These are phyloP conservation scores for Fusarium protoensiforme DNA, from an alignment of 2,329 filamentous ascomycete species.

Conservation along the genomic window DNA sequence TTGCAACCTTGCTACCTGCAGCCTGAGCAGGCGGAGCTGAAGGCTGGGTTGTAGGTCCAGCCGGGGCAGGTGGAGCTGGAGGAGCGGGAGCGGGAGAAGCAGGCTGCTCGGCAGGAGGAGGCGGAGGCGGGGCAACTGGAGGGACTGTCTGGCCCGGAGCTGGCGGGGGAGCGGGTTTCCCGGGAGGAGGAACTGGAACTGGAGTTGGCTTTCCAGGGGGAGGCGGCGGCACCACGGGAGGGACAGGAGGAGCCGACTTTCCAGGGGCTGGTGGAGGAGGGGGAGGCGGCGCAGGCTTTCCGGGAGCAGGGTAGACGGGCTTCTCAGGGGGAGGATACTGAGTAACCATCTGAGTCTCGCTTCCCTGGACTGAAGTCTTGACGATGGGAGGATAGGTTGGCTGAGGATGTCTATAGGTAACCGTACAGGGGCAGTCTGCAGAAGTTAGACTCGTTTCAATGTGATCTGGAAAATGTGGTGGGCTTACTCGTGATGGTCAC, in stretches of 20 bases:
- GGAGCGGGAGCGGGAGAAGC: neutral
- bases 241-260: neutral
- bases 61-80: slow-evolving; percentile 21
- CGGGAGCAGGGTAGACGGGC: neutral
- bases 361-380: slow-evolving; percentile 3
- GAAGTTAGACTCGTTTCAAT: slow-evolving; percentile 36
- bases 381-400: slow-evolving; percentile 3
- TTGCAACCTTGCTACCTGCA: slow-evolving; percentile 49
- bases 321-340: neutral
- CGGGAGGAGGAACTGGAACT: neutral
- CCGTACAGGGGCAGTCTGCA: slow-evolving; percentile 59
- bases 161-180: neutral
- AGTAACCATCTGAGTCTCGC: neutral
- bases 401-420: slow-evolving; percentile 44
- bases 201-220: neutral
- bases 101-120: neutral
- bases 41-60: neutral
- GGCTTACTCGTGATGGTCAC: slow-evolving; percentile 58
- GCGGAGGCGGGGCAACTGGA: neutral
- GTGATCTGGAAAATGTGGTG: neutral
- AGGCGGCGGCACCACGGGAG: neutral
- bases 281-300: neutral
- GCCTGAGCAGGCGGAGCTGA: slow-evolving; percentile 43
- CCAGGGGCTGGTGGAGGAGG: neutral
- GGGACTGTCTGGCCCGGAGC: neutral